Conservation (phyloP, 148 eudicot species). For the Heliosperma pusillum region DNA sequence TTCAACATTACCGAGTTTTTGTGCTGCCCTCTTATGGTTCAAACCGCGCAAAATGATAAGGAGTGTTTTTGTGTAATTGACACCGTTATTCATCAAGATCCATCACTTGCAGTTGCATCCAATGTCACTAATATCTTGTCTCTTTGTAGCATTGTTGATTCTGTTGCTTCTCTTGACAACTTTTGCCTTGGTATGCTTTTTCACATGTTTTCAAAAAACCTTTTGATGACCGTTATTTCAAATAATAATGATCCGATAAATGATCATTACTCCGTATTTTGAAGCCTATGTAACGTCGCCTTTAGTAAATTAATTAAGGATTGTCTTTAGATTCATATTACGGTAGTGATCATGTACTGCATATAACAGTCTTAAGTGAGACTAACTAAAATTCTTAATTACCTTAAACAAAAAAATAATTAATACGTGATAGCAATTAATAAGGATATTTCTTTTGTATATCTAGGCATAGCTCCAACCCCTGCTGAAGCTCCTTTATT, state of each 20-base stretch:
- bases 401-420: not conserved
- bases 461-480: not conserved
- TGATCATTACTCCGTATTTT: not conserved
- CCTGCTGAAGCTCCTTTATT: constrained; percentile 2
- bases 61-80: constrained; percentile 7
- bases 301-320: too few species aligned
- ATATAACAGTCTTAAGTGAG: too few species aligned
- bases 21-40: constrained; percentile 19
- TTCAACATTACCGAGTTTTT: constrained; percentile 12
- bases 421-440: not conserved
- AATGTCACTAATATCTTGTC: not conserved
- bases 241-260: too few species aligned
- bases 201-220: not conserved
- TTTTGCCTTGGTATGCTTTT: constrained; percentile 18
- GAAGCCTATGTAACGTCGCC: not conserved
- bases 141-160: constrained; percentile 6
- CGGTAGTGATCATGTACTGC: too few species aligned
- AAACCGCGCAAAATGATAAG: too few species aligned
- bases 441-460: not conserved
- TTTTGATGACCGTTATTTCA: too few species aligned
- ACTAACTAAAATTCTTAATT: not conserved
- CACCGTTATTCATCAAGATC: constrained; percentile 13
- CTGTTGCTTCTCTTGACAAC: constrained; percentile 11
- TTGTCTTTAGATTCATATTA: not conserved
- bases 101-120: not conserved